phyloP scores from a whole-genome alignment of 768 basidiomycete genomes.

The Suillus decipiens region DNA sequence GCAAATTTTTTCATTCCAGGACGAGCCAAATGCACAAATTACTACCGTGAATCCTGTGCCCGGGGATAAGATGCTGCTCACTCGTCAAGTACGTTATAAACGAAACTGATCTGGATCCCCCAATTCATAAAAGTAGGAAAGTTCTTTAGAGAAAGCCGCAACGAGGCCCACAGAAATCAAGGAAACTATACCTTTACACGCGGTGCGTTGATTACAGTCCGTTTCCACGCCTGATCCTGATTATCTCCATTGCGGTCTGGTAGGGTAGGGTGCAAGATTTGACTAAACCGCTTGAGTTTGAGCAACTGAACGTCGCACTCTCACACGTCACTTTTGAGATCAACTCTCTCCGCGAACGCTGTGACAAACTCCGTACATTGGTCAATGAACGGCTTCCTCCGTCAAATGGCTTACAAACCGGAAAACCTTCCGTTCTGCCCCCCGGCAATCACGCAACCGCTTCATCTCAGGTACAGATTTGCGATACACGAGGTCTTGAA shows the following conservation, averaged over 20 bases:
- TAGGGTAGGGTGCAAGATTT: neutral
- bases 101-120: no score
- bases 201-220: neutral
- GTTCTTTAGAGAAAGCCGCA: neutral
- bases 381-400: slow-evolving; percentile 19
- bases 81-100: neutral
- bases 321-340: slow-evolving; percentile 27
- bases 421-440: neutral
- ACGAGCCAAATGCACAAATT: neutral
- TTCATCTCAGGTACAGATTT: neutral
- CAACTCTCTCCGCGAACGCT: slow-evolving; percentile 24
- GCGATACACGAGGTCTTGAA: slow-evolving; percentile 4
- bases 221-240: neutral
- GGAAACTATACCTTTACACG: no score
- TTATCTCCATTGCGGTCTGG: neutral
- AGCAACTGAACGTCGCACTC: slow-evolving; percentile 28
- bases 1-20: neutral
- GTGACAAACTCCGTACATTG: slow-evolving; percentile 24
- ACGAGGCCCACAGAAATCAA: neutral
- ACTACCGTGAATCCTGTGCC: no score
- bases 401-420: neutral
- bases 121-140: neutral
- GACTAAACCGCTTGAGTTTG: slow-evolving; percentile 23
- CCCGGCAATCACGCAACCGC: neutral
- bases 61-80: neutral